Conservation (phyloP, 352 stramenopile genomes). For the Globisporangium nunn region DNA sequence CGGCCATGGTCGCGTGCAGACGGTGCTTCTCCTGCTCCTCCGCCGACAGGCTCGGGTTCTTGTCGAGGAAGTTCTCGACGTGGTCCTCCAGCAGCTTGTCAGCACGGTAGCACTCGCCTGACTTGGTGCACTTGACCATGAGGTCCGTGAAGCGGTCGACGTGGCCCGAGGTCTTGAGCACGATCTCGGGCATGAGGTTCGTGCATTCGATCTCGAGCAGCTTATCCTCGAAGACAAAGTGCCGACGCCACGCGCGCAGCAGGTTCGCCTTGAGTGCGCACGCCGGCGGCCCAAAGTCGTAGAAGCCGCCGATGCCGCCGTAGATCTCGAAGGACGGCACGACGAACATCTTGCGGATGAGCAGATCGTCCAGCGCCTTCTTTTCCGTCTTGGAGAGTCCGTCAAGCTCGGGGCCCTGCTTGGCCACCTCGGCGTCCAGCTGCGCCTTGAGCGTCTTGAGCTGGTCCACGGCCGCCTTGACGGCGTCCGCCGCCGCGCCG, state of each 20-base stretch:
- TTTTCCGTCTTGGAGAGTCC: constrained; percentile 71
- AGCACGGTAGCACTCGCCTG: constrained; percentile 97
- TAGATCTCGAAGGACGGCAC: constrained; percentile 99
- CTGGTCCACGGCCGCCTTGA: constrained; percentile 89
- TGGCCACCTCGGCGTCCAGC: constrained; percentile 73
- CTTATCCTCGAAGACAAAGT: constrained; percentile 98
- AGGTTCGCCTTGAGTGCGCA: constrained; percentile 96
- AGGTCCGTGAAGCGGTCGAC: constrained; percentile 99
- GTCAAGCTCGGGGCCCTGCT: constrained; percentile 56
- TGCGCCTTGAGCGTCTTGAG: constrained; percentile 93
- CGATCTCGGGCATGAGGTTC: constrained; percentile 95
- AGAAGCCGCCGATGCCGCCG: constrained; percentile 97
- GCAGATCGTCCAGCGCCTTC: constrained; percentile 94
- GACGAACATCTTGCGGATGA: constrained; percentile 99
- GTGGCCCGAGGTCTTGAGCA: constrained; percentile 98
- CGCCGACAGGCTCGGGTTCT: constrained; percentile 65
- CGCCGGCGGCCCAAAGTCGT: constrained; percentile 96
- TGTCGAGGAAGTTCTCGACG: constrained; percentile 95
- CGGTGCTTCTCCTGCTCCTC: constrained; percentile 92
- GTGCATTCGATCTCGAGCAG: constrained; percentile 99
- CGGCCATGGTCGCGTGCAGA: constrained; percentile 91
- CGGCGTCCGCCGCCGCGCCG: constrained; percentile 71
- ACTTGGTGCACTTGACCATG: constrained; percentile 98
- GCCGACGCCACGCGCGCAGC: constrained; percentile 93
- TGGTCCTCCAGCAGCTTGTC: constrained; percentile 99